phyloP scores from a whole-genome alignment of 345 rosid genomes.

The Euphorbia pulcherrima region DNA sequence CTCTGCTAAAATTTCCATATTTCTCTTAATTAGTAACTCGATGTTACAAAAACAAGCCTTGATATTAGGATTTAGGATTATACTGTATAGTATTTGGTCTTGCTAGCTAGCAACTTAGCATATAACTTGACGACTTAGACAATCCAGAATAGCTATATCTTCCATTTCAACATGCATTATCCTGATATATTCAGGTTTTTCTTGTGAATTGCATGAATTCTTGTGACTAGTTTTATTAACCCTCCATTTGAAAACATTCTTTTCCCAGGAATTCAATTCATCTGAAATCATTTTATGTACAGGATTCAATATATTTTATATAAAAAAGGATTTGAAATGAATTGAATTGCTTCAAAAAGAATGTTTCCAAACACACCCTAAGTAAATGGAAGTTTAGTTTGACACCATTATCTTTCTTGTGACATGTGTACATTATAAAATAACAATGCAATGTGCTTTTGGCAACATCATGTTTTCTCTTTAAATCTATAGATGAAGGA shows the following conservation, averaged over 20 bases:
- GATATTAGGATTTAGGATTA: background rate
- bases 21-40: background rate
- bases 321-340: too few species aligned
- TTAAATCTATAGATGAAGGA: background rate
- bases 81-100: background rate
- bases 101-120: background rate
- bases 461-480: background rate
- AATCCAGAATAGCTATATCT: background rate
- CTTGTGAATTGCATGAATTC: background rate
- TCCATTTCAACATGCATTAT: background rate
- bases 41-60: background rate
- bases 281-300: too few species aligned
- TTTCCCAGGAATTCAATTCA: too few species aligned
- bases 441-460: background rate
- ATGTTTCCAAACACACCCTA: too few species aligned
- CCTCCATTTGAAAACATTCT: too few species aligned
- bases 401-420: background rate
- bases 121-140: too few species aligned
- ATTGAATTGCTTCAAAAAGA: too few species aligned
- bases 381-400: background rate
- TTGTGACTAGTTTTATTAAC: background rate
- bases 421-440: too few species aligned
- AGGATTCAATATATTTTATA: too few species aligned
- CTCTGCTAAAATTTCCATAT: background rate
- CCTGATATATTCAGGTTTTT: background rate